Evolutionary conservation across 495 filamentous ascomycete species (phyloP), one percentile per base, ranked within the genome.

Genomic region (Trichoderma orchidacearum): DNA sequence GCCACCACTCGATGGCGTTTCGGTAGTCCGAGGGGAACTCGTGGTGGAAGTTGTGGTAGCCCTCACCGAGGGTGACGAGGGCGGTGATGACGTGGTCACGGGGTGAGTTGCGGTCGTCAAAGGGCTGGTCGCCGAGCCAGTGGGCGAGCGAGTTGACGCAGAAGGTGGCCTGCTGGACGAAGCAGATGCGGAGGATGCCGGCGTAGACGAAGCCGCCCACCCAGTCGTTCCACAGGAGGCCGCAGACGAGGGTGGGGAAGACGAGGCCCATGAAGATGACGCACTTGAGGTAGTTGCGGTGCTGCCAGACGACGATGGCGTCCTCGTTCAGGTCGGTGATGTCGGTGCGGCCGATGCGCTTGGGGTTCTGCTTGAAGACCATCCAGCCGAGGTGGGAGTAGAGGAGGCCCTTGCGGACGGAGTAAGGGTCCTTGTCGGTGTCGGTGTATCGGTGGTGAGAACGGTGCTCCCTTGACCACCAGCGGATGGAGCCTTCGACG

Each of bases 41-140:
- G 80, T 98, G 93, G 78, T 98, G 93, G 84, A 98, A 98, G 78
- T 95, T 96, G 80, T 97, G 91, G 77, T 98, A 98, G 53, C 93
- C 93, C 71, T 98, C 93, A 52, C 93, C 93, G 29, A 98, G 89
- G 50, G 93, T 98, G 56, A 94, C 87, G 12, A 98, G 74, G 51
- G 93, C 93, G 45, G 93, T 98, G 71, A 98, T 85, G 66, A 95
- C 81, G 72, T 96, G 93, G 67, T 98, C 93, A 66, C 93, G 87
- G 60, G 93, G 93, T 56, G 87, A 93, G 83, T 98, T 96, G 71
- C 91, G 90, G 82, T 98, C 93, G 60, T 98, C 93, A 71, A 98
- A 98, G 54, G 93, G 93, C 75, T 98, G 93, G 68, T 98, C 93
- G 60, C 93, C 93, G 66, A 98, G 87, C 92, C 92, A 98, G 76